These are phyloP conservation scores for Skeletonema potamos DNA, from an alignment of 108 stramenopile species.

Conservation along the genomic window DNA sequence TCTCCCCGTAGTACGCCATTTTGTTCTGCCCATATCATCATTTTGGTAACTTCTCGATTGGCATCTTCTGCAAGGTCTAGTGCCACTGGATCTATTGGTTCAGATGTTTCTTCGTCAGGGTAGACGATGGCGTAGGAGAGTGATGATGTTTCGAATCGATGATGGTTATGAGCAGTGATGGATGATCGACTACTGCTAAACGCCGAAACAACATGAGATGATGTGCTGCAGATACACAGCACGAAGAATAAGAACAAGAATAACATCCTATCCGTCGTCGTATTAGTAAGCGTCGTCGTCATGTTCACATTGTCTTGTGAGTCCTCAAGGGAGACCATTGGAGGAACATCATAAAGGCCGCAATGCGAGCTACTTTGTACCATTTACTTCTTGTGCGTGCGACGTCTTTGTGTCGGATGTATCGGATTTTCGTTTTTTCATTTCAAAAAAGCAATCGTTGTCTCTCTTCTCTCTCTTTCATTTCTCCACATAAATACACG, in stretches of 20 bases:
- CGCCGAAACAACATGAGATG: not conserved
- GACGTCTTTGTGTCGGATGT: no score
- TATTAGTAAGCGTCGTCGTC: no score
- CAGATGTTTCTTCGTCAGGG: not conserved
- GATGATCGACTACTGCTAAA: not conserved
- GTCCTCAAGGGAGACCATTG: no score
- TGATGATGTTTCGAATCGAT: not conserved
- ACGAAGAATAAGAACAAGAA: not conserved
- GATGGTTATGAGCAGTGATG: not conserved
- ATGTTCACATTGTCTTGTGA: no score
- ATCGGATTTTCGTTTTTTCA: no score
- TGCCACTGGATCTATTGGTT: not conserved
- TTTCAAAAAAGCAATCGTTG: no score
- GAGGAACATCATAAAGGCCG: no score
- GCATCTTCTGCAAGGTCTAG: conserved; percentile 4
- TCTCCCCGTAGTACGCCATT: conserved; percentile 9
- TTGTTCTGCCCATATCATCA: conserved; percentile 5
- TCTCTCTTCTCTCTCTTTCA: no score
- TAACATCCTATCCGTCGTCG: not conserved
- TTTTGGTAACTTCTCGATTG: not conserved
- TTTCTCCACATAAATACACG: no score
- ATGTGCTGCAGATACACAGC: not conserved
- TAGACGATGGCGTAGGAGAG: not conserved
- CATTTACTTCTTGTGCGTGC: no score
- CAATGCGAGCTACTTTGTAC: no score